phyloP scores from a whole-genome alignment of 1,284 basidiomycete genomes.

The Apiotrichum mycotoxinovorans region DNA sequence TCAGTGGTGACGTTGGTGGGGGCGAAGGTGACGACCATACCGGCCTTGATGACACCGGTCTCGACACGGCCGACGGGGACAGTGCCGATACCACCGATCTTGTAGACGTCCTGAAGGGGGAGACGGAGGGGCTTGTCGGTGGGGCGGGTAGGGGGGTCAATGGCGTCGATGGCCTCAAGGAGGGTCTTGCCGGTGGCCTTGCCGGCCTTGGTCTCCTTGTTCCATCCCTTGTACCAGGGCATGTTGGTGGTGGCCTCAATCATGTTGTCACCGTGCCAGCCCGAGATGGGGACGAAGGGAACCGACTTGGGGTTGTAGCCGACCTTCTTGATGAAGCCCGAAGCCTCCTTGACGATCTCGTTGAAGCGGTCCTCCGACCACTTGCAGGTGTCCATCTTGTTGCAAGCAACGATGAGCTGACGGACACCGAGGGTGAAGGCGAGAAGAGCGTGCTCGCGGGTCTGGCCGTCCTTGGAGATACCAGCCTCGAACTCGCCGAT shows the following conservation, averaged over 20 bases:
- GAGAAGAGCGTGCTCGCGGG: slow-evolving; percentile 99
- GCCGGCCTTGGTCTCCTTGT: slow-evolving; percentile 91
- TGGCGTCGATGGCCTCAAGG: slow-evolving; percentile 99
- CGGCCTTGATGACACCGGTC: slow-evolving; percentile 99
- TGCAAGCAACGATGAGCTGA: slow-evolving; percentile 99
- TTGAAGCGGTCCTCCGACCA: slow-evolving; percentile 99
- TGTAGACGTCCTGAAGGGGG: slow-evolving; percentile 99
- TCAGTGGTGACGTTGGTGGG: slow-evolving; percentile 83
- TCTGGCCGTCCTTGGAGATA: slow-evolving; percentile 99
- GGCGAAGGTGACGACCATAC: slow-evolving; percentile 98
- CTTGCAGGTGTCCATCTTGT: slow-evolving; percentile 59
- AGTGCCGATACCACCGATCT: slow-evolving; percentile 99
- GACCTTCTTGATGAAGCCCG: slow-evolving; percentile 99
- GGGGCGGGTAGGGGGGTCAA: slow-evolving; percentile 93
- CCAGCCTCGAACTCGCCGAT: slow-evolving; percentile 99
- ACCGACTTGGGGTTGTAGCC: slow-evolving; percentile 99
- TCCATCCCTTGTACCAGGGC: slow-evolving; percentile 99
- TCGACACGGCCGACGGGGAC: slow-evolving; percentile 99
- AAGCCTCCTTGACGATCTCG: slow-evolving; percentile 99
- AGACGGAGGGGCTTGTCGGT: slow-evolving; percentile 99
- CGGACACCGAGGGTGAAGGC: slow-evolving; percentile 99
- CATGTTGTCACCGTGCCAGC: slow-evolving; percentile 99
- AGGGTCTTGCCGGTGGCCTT: slow-evolving; percentile 96
- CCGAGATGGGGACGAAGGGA: slow-evolving; percentile 98
- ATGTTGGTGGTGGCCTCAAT: slow-evolving; percentile 96